A percentile compares a stretch with the other conserved stretches of the same genome.
Conservation (phyloP, 2,329 filamentous ascomycete species). For the Torrubiellomyces zombiae region DNA sequence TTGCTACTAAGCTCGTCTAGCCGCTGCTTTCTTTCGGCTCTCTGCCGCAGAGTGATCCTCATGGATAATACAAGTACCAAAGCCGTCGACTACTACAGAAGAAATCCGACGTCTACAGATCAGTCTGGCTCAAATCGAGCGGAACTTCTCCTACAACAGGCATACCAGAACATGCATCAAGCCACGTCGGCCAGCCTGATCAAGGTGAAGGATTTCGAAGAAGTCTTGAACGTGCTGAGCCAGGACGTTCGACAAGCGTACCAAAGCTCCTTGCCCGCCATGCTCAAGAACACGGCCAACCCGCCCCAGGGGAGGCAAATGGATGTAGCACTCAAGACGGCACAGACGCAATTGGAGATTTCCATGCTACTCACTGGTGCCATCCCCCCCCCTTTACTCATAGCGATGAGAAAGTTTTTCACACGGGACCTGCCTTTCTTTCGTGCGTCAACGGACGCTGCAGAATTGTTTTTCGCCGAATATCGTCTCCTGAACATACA, state of each 20-base stretch:
- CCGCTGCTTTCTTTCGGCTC: constrained; percentile 52
- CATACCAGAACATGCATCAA: constrained; percentile 37
- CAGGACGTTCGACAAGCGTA: constrained; percentile 35
- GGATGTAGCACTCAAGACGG: constrained; percentile 26
- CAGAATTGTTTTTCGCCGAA: constrained; percentile 56
- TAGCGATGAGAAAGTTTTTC: constrained; percentile 50
- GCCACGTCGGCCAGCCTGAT: constrained; percentile 34
- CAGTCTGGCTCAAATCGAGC: constrained; percentile 22
- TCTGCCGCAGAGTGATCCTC: constrained; percentile 46
- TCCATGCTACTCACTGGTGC: constrained; percentile 31
- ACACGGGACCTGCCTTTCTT: constrained; percentile 40
- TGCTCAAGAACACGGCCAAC: constrained; percentile 29
- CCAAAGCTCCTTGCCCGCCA: constrained; percentile 24
- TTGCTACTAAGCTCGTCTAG: constrained; percentile 58
- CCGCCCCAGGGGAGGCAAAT: constrained; percentile 25
- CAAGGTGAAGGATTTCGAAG: constrained; percentile 44
- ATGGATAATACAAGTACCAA: constrained; percentile 32
- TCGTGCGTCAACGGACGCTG: constrained; percentile 42
- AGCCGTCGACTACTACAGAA: constrained; percentile 34
- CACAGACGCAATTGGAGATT: constrained; percentile 33
- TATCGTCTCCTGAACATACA: constrained; percentile 52
- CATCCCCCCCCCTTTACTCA: constrained; percentile 29
- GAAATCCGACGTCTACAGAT: constrained; percentile 23
- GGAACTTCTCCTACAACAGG: constrained; percentile 36
- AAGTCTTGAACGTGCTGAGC: constrained; percentile 34